Base-by-base conservation (phyloP, 345 rosid species). In the Jatropha curcas region DNA sequence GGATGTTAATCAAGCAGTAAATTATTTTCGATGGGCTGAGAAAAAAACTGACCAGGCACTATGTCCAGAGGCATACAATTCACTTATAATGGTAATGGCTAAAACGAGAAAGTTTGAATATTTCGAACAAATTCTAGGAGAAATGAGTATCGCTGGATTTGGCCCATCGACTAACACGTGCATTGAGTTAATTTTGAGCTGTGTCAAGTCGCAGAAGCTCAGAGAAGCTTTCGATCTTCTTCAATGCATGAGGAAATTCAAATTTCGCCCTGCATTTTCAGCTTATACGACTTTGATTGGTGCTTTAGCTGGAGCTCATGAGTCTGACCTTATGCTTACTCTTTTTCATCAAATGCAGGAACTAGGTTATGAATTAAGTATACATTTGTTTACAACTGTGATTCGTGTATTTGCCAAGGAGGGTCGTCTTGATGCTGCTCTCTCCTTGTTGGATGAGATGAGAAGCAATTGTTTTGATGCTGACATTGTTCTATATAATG, bases 341-440 rank as follows among this genome's bases (percentile, higher is more conserved):
- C 93, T 95, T 69, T 91, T 95, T 79, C 86, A 84, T 69, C 92
- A 95, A 71, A 95, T 95, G 97, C 98, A 95, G 81, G 99, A 92
- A 76, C 79, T 92, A 41, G 97, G 98, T n/a, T 95, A 95, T 70
- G 99, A 92, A 76, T 88, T 88, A 46, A 87, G 83, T 37, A 88
- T 89, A 70, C 92, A 88, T 83, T 73, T 95, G 57, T 89, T 95
- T 80, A 92, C 98, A n/a, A 92, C 97, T 48, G 74, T 95, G 60
- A 89, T 92, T 77, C 88, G 96, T 16, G 91, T 78, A 6, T 86
- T 92, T 81, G 96, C 99, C 58, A 88, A 82, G 82, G 90, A 87
- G 69, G 96, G 98, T 16, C 78, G 90, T 71, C 83, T 92, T 65
- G 99, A 92, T 80, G 83, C 90, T 25, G 98, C 98, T 75, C 83